phyloP scores from a whole-genome alignment of 495 filamentous ascomycete species.

The Penicillium manginii region DNA sequence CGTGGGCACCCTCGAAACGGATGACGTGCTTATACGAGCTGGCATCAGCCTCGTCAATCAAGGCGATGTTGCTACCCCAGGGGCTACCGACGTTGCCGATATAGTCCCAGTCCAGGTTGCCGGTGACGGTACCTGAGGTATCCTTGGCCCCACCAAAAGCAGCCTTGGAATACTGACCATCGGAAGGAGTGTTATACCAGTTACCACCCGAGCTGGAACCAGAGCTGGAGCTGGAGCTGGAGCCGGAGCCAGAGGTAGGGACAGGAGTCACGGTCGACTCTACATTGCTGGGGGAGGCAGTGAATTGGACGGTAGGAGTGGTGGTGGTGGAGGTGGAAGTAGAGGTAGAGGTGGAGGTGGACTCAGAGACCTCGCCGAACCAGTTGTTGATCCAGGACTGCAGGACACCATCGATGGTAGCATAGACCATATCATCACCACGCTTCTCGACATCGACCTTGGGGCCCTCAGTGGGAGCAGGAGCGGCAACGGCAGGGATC shows the following conservation, averaged over 20 bases:
- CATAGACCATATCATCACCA: constrained; percentile 54
- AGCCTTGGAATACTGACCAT: constrained; percentile 26
- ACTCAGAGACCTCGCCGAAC: constrained; percentile 40
- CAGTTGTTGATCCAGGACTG: constrained; percentile 69
- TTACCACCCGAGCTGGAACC: no score
- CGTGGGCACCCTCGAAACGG: constrained; percentile 46
- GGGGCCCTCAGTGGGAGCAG: constrained; percentile 52
- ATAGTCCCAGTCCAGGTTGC: constrained; percentile 30
- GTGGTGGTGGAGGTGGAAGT: constrained; percentile 25
- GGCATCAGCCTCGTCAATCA: constrained; percentile 39
- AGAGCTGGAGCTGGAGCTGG: constrained; percentile 24
- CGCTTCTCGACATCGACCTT: constrained; percentile 60
- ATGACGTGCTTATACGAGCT: constrained; percentile 50
- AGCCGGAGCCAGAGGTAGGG: constrained; percentile 4
- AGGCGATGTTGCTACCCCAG: constrained; percentile 58
- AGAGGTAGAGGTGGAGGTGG: constrained; percentile 27
- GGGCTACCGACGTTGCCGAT: constrained; percentile 53
- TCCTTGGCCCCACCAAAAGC: constrained; percentile 38
- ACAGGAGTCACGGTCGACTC: constrained; percentile 15
- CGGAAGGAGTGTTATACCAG: constrained; percentile 31
- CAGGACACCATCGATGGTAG: constrained; percentile 64
- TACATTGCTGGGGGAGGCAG: constrained; percentile 22
- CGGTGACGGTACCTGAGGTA: constrained; percentile 21
- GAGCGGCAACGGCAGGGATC: constrained; percentile 32
- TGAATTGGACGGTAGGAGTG: constrained; percentile 18